These are phyloP conservation scores for Aspergillus latus DNA, from an alignment of 2,329 filamentous ascomycete species.

Conservation along the genomic window DNA sequence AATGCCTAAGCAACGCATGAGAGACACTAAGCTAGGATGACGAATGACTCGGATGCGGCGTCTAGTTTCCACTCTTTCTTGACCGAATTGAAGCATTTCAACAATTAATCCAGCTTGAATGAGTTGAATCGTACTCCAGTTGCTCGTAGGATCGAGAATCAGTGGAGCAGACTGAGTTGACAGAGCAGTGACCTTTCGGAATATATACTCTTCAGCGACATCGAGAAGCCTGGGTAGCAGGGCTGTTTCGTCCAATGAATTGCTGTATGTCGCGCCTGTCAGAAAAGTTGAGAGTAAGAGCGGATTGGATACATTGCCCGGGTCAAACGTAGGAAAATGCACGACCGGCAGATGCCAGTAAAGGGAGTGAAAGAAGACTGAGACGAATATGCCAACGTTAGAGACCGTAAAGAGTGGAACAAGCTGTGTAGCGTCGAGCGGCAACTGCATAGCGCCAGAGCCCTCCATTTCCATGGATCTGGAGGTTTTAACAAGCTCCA, in stretches of 20 bases:
- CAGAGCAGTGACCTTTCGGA: slow-evolving; percentile 26
- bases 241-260: slow-evolving; percentile 19
- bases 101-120: slow-evolving; percentile 33
- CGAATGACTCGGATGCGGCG: slow-evolving; percentile 34
- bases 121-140: slow-evolving; percentile 23
- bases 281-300: slow-evolving; percentile 31
- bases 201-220: slow-evolving; percentile 33
- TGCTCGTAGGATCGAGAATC: slow-evolving; percentile 7
- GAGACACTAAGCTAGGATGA: slow-evolving; percentile 32
- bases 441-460: background rate
- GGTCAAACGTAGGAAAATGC: slow-evolving; percentile 34
- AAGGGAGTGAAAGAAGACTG: slow-evolving; percentile 33
- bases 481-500: slow-evolving; percentile 30
- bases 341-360: slow-evolving; percentile 35
- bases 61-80: slow-evolving; percentile 28
- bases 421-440: slow-evolving; percentile 22
- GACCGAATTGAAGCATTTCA: slow-evolving; percentile 35
- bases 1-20: slow-evolving; percentile 30
- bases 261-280: slow-evolving; percentile 29
- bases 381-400: slow-evolving; percentile 30
- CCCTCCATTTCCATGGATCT: slow-evolving; percentile 24
- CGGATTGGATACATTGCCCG: slow-evolving; percentile 25
- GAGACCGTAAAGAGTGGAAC: slow-evolving; percentile 25
- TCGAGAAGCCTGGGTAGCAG: slow-evolving; percentile 26
- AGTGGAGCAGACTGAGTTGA: slow-evolving; percentile 16